Evolutionary conservation across 2,329 filamentous ascomycete species (phyloP).

Genomic region (Colletotrichum musae): DNA sequence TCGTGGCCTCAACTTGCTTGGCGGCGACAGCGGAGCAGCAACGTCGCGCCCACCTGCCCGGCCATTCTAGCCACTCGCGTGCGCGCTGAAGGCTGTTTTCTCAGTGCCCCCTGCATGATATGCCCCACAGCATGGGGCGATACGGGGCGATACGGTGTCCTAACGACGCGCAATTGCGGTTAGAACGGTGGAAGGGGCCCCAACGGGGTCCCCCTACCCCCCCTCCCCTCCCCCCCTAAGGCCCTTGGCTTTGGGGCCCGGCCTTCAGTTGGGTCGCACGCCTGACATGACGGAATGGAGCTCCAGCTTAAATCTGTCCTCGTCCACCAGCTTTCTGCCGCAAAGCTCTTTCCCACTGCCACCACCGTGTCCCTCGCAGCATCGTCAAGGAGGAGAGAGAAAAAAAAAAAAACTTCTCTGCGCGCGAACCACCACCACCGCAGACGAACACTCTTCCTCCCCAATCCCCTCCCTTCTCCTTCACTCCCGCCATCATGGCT

Average conservation of each 20-base stretch:
- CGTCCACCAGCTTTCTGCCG: slow-evolving; percentile 6
- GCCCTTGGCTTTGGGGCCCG: no score
- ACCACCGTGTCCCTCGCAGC: not conserved
- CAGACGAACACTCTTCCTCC: not conserved
- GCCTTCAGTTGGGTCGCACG: not conserved
- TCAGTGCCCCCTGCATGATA: slow-evolving; percentile 24
- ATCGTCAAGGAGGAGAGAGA: not conserved
- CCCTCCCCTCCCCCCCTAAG: no score
- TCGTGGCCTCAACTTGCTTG: slow-evolving; percentile 39
- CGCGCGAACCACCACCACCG: slow-evolving; percentile 8
- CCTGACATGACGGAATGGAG: slow-evolving; percentile 27
- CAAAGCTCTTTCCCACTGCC: slow-evolving; percentile 1
- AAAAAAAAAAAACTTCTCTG: slow-evolving; percentile 1
- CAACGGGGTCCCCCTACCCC: not conserved
- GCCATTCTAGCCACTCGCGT: slow-evolving; percentile 12
- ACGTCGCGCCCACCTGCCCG: not conserved
- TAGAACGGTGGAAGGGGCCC: slow-evolving; percentile 15
- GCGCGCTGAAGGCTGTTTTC: slow-evolving; percentile 24
- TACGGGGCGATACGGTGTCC: slow-evolving; percentile 19
- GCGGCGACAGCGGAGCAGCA: slow-evolving; percentile 12
- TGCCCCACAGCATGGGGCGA: slow-evolving; percentile 3
- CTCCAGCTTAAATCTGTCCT: slow-evolving; percentile 40
- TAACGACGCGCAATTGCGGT: slow-evolving; percentile 26
- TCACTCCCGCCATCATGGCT: slow-evolving; percentile 38
- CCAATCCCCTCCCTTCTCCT: not conserved